phyloP scores from a whole-genome alignment of 164 flowering plant species.

The Paratinospora sagittata region DNA sequence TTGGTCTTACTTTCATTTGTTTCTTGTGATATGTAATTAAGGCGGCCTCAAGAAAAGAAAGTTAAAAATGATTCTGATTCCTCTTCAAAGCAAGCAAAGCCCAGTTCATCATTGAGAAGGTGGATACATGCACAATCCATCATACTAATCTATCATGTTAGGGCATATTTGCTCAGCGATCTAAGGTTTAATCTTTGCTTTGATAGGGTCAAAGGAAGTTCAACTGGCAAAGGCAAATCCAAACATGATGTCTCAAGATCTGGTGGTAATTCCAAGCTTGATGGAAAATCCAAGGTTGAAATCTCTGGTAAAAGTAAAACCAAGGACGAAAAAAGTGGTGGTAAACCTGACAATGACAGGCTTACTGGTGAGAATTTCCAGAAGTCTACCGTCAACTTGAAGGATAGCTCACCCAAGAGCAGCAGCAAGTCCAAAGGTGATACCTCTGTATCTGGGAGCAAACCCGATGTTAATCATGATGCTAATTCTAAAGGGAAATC shows the following conservation, averaged over 20 bases:
- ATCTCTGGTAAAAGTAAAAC: background rate
- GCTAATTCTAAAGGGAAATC: slow-evolving; percentile 15
- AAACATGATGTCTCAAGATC: slow-evolving; percentile 35
- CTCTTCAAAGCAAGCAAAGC: slow-evolving; percentile 28
- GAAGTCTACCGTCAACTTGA: background rate
- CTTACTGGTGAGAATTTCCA: slow-evolving; percentile 1
- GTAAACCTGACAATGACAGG: slow-evolving; percentile 17
- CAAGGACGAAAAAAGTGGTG: slow-evolving; percentile 11
- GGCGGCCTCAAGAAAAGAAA: slow-evolving; percentile 51
- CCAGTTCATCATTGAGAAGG: background rate
- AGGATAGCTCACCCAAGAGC: background rate
- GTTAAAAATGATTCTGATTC: slow-evolving; percentile 29
- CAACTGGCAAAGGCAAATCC: slow-evolving; percentile 38
- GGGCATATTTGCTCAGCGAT: background rate
- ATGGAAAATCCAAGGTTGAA: slow-evolving; percentile 35
- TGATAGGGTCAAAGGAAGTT: slow-evolving; percentile 33
- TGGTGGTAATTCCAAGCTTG: slow-evolving; percentile 15
- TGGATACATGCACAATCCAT: slow-evolving; percentile 11
- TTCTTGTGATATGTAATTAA: background rate
- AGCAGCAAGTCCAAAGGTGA: slow-evolving; percentile 5
- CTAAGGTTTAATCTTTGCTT: background rate
- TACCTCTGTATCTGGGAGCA: background rate
- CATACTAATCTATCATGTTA: background rate
- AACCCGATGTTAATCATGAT: background rate
- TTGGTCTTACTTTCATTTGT: background rate